Conservation (phyloP, 805 yeast species). For the Wilhelminamyces savonicus region DNA sequence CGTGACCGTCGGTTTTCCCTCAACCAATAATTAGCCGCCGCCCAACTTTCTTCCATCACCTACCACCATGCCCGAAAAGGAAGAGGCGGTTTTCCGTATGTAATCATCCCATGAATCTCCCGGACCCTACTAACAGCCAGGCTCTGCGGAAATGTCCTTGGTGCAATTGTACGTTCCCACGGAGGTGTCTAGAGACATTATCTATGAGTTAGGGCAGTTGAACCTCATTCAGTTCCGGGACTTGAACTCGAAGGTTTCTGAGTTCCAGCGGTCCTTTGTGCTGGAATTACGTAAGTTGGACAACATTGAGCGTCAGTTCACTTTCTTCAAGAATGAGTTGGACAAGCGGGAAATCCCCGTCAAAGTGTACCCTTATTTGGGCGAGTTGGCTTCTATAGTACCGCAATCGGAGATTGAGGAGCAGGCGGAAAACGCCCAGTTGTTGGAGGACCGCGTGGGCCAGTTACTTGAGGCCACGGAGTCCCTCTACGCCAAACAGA, state of each 20-base stretch:
- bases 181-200: conserved; percentile 81
- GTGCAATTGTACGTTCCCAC: conserved; percentile 88
- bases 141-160: conserved; percentile 97
- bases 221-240: conserved; percentile 88
- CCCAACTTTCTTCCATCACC: too few relatives aligned
- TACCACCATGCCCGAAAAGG: conserved; percentile 21
- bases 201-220: conserved; percentile 80
- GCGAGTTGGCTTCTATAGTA: conserved; percentile 16
- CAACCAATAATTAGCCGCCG: too few relatives aligned
- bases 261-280: conserved; percentile 88
- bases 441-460: conserved; percentile 66
- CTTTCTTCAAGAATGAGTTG: conserved; percentile 40
- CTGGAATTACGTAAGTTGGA: conserved; percentile 80
- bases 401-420: conserved; percentile 67
- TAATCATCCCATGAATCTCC: conserved; percentile 3
- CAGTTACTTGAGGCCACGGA: conserved; percentile 69
- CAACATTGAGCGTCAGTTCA: conserved; percentile 77
- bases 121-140: conserved; percentile 12
- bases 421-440: conserved; percentile 52
- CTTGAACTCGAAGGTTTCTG: conserved; percentile 64
- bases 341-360: conserved; percentile 40
- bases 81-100: conserved; percentile 44
- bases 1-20: too few relatives aligned
- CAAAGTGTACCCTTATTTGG: conserved; percentile 28
- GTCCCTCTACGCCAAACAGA: conserved; percentile 55